Evolutionary conservation across 164 flowering plant species (phyloP).

Genomic region (Magnolia officinalis): DNA sequence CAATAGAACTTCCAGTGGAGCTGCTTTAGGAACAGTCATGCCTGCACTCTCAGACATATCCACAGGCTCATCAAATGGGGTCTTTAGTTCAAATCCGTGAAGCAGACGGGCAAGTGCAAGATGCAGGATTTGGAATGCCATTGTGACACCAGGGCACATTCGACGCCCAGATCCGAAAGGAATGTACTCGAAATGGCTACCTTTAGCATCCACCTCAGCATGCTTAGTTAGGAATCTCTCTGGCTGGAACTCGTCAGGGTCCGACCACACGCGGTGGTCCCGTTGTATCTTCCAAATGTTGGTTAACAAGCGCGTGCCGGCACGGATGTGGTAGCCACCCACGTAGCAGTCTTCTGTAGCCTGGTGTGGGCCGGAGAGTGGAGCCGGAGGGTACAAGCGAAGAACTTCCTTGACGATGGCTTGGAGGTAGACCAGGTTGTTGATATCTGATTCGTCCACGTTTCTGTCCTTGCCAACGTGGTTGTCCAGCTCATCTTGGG

Average conservation of each 20-base stretch:
- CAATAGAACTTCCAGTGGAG: constrained; percentile 35
- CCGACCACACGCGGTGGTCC: constrained; percentile 26
- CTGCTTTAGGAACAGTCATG: constrained; percentile 24
- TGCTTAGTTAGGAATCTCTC: constrained; percentile 30
- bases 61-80: constrained; percentile 14
- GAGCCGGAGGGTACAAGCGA: constrained; percentile 29
- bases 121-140: constrained; percentile 33
- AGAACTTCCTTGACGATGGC: constrained; percentile 38
- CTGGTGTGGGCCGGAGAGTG: constrained; percentile 21
- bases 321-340: constrained; percentile 21
- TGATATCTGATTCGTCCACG: constrained; percentile 35
- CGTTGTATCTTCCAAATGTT: constrained; percentile 31
- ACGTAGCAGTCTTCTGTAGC: constrained; percentile 29
- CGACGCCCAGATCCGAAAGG: constrained; percentile 53
- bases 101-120: constrained; percentile 36
- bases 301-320: constrained; percentile 23
- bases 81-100: constrained; percentile 30
- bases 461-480: constrained; percentile 25
- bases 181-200: constrained; percentile 28
- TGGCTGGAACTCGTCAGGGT: constrained; percentile 22
- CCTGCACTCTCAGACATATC: constrained; percentile 31
- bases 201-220: constrained; percentile 18
- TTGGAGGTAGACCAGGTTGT: constrained; percentile 34
- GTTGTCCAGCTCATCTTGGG: constrained; percentile 29
- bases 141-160: constrained; percentile 36